Conservation (phyloP, 768 basidiomycete genomes). For the Trametes punicea region DNA sequence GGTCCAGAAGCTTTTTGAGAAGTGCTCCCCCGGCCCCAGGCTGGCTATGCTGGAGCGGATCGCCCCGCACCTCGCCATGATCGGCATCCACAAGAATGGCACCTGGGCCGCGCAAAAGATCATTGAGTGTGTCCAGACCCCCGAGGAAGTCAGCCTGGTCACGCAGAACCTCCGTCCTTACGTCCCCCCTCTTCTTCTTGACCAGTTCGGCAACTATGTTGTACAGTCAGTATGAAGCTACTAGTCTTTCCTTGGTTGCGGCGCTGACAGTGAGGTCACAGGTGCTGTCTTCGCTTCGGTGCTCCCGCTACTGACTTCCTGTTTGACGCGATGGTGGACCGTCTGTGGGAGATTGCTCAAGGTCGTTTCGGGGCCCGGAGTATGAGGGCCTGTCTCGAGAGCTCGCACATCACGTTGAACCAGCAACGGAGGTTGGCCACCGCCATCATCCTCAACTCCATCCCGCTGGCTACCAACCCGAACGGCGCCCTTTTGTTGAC, state of each 20-base stretch:
- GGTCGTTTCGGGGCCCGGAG: slow-evolving; percentile 97
- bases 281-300: slow-evolving; percentile 89
- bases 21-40: slow-evolving; percentile 71
- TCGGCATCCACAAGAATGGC: slow-evolving; percentile 99
- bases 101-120: slow-evolving; percentile 99
- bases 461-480: slow-evolving; percentile 95
- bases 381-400: slow-evolving; percentile 96
- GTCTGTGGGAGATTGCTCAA: slow-evolving; percentile 98
- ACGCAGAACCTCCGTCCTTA: slow-evolving; percentile 87
- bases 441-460: slow-evolving; percentile 93
- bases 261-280: slow-evolving; percentile 29
- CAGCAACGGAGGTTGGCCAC: slow-evolving; percentile 96
- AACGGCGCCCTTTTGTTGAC: slow-evolving; percentile 95
- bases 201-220: slow-evolving; percentile 93
- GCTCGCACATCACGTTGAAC: slow-evolving; percentile 76
- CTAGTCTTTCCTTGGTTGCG: not conserved
- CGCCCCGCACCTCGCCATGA: slow-evolving; percentile 90
- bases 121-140: slow-evolving; percentile 87
- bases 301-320: slow-evolving; percentile 91
- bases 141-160: slow-evolving; percentile 83
- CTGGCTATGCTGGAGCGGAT: slow-evolving; percentile 93
- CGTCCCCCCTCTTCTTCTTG: slow-evolving; percentile 88
- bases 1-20: slow-evolving; percentile 96
- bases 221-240: slow-evolving; percentile 64
- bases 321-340: slow-evolving; percentile 96